Conservation (phyloP, 169 alveolate genomes). For the Cryptosporidium meleagridis region DNA sequence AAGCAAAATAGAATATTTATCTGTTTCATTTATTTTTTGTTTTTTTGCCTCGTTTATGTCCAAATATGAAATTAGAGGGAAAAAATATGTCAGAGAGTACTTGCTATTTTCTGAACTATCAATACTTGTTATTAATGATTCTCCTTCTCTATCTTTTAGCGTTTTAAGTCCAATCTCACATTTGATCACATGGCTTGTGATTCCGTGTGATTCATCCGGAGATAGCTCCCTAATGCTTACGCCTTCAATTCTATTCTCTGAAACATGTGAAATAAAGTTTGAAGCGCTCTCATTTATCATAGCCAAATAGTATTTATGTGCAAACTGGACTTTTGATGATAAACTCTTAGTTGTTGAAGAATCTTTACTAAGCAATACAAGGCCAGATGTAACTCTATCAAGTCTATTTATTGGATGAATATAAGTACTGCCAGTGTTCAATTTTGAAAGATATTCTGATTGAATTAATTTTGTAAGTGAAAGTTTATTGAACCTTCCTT, state of each 20-base stretch:
- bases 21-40: constrained; percentile 84
- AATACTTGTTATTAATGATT: constrained; percentile 45
- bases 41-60: constrained; percentile 22
- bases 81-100: constrained; percentile 58
- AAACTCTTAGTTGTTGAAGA: constrained; percentile 80
- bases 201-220: constrained; percentile 12
- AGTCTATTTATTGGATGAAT: constrained; percentile 88
- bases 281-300: constrained; percentile 84
- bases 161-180: constrained; percentile 73
- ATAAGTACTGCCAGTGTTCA: constrained; percentile 27
- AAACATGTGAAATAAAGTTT: neutral
- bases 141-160: constrained; percentile 75
- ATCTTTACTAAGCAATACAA: constrained; percentile 88
- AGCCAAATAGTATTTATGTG: constrained; percentile 83
- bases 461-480: constrained; percentile 80
- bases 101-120: constrained; percentile 13
- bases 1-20: constrained; percentile 88
- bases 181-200: constrained; percentile 60
- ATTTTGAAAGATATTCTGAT: constrained; percentile 80
- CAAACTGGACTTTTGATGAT: constrained; percentile 77
- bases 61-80: constrained; percentile 32
- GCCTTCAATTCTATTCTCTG: neutral
- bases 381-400: constrained; percentile 92
- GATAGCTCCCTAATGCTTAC: constrained; percentile 3
- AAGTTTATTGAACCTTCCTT: constrained; percentile 87